Evolutionary conservation across 2,329 filamentous ascomycete genomes (phyloP).

Genomic region (Aureobasidium sp.): DNA sequence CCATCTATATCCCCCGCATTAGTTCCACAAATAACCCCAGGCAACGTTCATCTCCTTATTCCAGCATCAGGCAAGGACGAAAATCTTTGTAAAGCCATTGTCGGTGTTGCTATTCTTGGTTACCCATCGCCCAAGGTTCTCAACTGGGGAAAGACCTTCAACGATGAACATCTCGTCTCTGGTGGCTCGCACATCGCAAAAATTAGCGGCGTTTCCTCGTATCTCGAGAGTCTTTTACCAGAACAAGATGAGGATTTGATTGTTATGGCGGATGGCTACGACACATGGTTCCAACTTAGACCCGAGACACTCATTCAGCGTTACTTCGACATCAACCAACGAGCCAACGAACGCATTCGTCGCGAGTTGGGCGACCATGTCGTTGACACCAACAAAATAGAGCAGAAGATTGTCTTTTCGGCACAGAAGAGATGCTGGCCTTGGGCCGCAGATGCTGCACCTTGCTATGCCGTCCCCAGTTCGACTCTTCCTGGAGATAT

Average conservation of each 20-base stretch:
- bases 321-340: conserved; percentile 41
- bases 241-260: conserved; percentile 45
- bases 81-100: conserved; percentile 20
- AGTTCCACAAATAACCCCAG: background rate
- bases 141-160: conserved; percentile 18
- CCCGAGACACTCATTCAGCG: conserved; percentile 54
- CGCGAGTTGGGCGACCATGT: conserved; percentile 20
- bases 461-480: conserved; percentile 44
- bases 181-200: conserved; percentile 21
- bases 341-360: conserved; percentile 38
- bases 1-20: background rate
- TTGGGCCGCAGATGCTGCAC: conserved; percentile 33
- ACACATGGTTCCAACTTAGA: conserved; percentile 57
- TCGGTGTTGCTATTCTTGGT: conserved; percentile 19
- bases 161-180: background rate
- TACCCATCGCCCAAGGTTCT: conserved; percentile 21
- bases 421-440: conserved; percentile 46
- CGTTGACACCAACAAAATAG: conserved; percentile 29
- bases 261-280: conserved; percentile 54
- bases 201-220: conserved; percentile 20
- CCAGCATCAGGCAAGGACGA: conserved; percentile 5
- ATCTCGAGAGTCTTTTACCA: conserved; percentile 20
- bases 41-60: background rate
- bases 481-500: conserved; percentile 42
- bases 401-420: conserved; percentile 47